phyloP scores from a whole-genome alignment of 768 basidiomycete genomes.

The Pulveroboletus sp. region DNA sequence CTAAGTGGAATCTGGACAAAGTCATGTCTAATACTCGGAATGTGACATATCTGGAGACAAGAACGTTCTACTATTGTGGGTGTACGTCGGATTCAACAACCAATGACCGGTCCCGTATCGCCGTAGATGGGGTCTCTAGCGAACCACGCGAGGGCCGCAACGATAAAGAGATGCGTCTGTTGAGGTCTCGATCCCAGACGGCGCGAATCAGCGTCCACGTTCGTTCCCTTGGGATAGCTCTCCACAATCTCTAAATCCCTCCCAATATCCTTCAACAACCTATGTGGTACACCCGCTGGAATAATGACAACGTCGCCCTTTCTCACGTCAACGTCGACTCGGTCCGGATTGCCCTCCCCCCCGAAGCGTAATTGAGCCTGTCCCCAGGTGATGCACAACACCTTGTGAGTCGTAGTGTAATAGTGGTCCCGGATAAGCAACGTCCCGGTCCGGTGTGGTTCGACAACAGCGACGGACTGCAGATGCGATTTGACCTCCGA shows the following conservation, averaged over 20 bases:
- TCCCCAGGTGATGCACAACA: constrained; percentile 35
- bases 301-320: constrained; percentile 40
- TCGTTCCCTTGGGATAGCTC: constrained; percentile 35
- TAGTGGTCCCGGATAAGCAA: constrained; percentile 42
- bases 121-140: constrained; percentile 40
- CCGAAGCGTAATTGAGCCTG: constrained; percentile 40
- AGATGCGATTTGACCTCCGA: constrained; percentile 35
- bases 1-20: too few species aligned
- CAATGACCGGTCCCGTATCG: constrained; percentile 34
- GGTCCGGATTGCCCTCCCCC: constrained; percentile 34
- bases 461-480: constrained; percentile 29
- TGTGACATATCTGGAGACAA: too few species aligned
- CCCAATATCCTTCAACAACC: constrained; percentile 29
- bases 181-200: constrained; percentile 2
- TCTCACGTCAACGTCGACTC: constrained; percentile 29
- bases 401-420: constrained; percentile 43
- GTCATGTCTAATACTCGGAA: too few species aligned
- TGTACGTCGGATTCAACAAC: background rate
- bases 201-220: constrained; percentile 34
- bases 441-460: constrained; percentile 41
- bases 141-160: constrained; percentile 33
- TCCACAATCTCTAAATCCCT: constrained; percentile 39
- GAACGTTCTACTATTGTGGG: background rate
- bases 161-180: background rate
- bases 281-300: constrained; percentile 42